Evolutionary conservation across 495 filamentous ascomycete genomes (phyloP).

Genomic region (Physcia stellaris): DNA sequence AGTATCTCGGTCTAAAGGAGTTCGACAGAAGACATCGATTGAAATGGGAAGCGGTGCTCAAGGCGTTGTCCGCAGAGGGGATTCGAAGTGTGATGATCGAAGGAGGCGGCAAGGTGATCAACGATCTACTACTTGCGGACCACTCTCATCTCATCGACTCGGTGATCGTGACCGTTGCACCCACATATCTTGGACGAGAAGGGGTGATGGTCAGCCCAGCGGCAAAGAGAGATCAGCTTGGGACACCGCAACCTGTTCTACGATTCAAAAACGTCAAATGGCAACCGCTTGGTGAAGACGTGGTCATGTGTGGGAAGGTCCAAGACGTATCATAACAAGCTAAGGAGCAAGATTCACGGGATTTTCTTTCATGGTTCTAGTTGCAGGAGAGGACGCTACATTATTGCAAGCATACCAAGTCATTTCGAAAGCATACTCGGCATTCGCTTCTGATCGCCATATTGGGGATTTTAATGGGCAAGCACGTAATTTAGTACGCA

Average conservation of each 20-base stretch:
- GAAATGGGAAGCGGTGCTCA: conserved; percentile 50
- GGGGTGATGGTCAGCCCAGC: conserved; percentile 60
- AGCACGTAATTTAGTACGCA: too few relatives aligned
- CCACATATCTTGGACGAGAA: conserved; percentile 63
- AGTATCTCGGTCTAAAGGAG: conserved; percentile 33
- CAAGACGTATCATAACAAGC: neutral
- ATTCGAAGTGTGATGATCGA: conserved; percentile 79
- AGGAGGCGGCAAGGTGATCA: conserved; percentile 67
- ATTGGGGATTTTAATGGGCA: too few relatives aligned
- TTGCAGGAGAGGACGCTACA: too few relatives aligned
- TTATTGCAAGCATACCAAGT: too few relatives aligned
- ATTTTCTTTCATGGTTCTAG: too few relatives aligned
- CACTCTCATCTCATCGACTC: conserved; percentile 52
- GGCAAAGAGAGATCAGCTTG: conserved; percentile 32
- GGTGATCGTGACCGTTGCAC: conserved; percentile 74
- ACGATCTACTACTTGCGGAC: conserved; percentile 49
- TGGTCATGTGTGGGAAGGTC: conserved; percentile 61
- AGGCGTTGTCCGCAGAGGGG: conserved; percentile 40
- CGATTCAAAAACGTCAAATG: conserved; percentile 56
- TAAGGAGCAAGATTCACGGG: too few relatives aligned
- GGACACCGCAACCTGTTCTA: conserved; percentile 38
- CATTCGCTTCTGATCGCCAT: too few relatives aligned
- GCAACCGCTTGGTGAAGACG: conserved; percentile 55
- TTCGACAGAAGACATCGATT: conserved; percentile 37
- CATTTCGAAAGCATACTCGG: too few relatives aligned